Conservation (phyloP, 768 basidiomycete genomes). For the Phlebiopsis flavidoalba region DNA sequence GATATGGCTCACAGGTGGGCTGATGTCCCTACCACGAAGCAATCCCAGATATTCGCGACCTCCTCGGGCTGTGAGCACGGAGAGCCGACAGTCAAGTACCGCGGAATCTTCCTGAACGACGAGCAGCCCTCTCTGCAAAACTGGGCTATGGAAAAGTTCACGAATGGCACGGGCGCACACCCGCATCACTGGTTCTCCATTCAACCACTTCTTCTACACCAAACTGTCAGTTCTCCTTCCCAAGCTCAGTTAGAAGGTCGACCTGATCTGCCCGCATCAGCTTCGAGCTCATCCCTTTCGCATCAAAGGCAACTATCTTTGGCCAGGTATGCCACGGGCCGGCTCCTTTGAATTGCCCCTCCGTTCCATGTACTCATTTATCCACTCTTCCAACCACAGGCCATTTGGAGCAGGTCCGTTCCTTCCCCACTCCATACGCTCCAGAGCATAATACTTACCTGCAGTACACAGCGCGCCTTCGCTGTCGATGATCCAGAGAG, state of each 20-base stretch:
- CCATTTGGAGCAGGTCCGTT: conserved; percentile 33
- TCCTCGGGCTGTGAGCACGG: conserved; percentile 43
- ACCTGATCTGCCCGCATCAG: conserved; percentile 27
- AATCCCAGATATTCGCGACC: conserved; percentile 43
- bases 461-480: conserved; percentile 37
- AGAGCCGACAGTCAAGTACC: conserved; percentile 61
- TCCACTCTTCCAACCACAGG: conserved; percentile 3
- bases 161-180: conserved; percentile 53
- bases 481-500: conserved; percentile 56
- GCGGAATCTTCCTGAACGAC: conserved; percentile 72
- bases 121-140: conserved; percentile 68
- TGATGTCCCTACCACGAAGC: conserved; percentile 59
- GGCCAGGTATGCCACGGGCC: conserved; percentile 41
- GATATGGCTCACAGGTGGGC: conserved; percentile 49
- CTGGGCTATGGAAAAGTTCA: conserved; percentile 69
- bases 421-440: background rate
- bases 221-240: conserved; percentile 36
- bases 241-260: background rate
- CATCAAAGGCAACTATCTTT: conserved; percentile 64
- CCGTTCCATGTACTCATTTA: background rate
- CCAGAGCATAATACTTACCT: background rate
- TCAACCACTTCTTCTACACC: conserved; percentile 57
- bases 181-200: conserved; percentile 47
- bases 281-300: conserved; percentile 63
- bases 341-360: background rate